A percentile compares a stretch with the other conserved stretches of the same genome.
These are phyloP conservation scores for Clonostachys solani DNA, from an alignment of 2,329 filamentous ascomycete species.

Conservation along the genomic window DNA sequence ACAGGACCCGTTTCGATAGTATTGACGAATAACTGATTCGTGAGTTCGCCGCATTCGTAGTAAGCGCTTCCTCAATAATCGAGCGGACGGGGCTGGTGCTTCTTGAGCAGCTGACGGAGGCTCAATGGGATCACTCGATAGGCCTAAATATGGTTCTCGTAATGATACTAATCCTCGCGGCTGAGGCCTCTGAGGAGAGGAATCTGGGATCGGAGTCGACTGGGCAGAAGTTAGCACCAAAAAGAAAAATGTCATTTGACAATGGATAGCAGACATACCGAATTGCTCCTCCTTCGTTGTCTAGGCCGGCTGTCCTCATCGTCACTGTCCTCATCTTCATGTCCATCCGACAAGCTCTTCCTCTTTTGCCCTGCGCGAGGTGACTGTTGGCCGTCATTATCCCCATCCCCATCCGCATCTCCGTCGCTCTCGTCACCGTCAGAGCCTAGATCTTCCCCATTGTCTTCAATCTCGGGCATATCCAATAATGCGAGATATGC, in stretches of 20 bases:
- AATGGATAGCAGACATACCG: conserved; percentile 45
- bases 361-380: conserved; percentile 61
- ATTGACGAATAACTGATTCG: conserved; percentile 70
- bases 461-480: conserved; percentile 87
- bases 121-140: conserved; percentile 44
- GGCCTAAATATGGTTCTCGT: conserved; percentile 37
- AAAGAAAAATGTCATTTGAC: background rate
- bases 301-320: conserved; percentile 72
- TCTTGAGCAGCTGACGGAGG: conserved; percentile 56
- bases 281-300: conserved; percentile 84
- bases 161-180: conserved; percentile 57
- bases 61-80: conserved; percentile 67
- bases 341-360: conserved; percentile 71
- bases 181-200: conserved; percentile 58
- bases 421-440: conserved; percentile 56
- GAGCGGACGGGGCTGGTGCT: conserved; percentile 63
- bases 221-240: conserved; percentile 17
- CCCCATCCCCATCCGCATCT: conserved; percentile 42
- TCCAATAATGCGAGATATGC: conserved; percentile 82
- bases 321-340: conserved; percentile 67
- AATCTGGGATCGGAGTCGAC: conserved; percentile 63
- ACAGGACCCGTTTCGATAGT: conserved; percentile 83
- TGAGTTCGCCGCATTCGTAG: conserved; percentile 73
- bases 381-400: conserved; percentile 26
- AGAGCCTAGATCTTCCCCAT: conserved; percentile 57